phyloP scores from a whole-genome alignment of 345 rosid genomes.

The Corchorus olitorius region DNA sequence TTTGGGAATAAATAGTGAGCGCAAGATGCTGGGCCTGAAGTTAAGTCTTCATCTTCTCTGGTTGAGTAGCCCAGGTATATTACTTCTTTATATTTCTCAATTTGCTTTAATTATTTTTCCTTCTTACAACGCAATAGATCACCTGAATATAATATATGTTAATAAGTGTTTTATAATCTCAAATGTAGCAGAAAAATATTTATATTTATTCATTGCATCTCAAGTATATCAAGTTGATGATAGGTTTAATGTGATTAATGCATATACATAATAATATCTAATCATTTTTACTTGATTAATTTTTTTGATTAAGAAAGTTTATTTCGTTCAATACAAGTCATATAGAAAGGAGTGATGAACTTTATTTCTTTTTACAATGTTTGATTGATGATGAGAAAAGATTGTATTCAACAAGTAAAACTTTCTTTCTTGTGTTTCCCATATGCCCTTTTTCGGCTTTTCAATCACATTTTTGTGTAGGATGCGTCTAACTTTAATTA shows the following conservation, averaged over 20 bases:
- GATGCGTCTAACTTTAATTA: background rate
- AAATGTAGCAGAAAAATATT: background rate
- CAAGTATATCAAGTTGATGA: no score
- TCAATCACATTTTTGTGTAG: background rate
- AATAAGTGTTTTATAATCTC: no score
- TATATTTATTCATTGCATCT: no score
- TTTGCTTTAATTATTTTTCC: background rate
- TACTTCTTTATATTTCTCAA: background rate
- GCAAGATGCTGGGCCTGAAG: background rate
- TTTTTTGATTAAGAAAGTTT: no score
- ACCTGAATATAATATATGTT: no score
- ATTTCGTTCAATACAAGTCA: conserved; percentile 15
- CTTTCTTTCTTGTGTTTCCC: background rate
- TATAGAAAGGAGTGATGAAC: background rate
- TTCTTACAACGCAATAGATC: background rate
- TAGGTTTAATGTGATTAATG: no score
- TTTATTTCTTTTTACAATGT: background rate
- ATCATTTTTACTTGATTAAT: background rate
- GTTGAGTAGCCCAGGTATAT: background rate
- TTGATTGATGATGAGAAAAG: background rate
- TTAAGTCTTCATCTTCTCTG: background rate
- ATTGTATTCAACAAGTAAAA: background rate
- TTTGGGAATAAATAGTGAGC: background rate
- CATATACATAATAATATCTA: no score
- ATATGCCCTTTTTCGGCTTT: background rate